A percentile compares a stretch with the other conserved stretches of the same genome.
phyloP scores from a whole-genome alignment of 1,284 basidiomycete genomes.

The Meripilus lineatus region DNA sequence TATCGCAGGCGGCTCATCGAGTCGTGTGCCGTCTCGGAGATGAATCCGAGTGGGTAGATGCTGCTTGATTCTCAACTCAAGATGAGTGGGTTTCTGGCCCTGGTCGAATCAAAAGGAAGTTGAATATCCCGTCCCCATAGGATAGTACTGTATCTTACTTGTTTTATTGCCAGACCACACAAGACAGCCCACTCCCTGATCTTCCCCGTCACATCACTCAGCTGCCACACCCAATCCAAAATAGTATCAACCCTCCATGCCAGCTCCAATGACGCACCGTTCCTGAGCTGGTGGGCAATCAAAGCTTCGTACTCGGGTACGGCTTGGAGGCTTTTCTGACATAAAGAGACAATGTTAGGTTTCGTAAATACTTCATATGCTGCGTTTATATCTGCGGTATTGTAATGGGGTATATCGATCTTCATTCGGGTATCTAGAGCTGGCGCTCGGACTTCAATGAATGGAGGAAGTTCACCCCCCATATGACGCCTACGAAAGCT shows the following conservation, averaged over 20 bases:
- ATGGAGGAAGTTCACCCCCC: constrained; percentile 40
- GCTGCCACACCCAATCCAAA: constrained; percentile 79
- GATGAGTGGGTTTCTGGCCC: constrained; percentile 46
- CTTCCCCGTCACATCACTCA: constrained; percentile 56
- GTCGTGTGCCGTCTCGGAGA: constrained; percentile 46
- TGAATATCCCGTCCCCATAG: not conserved
- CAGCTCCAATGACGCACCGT: constrained; percentile 62
- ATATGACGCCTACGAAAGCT: constrained; percentile 51
- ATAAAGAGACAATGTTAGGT: constrained; percentile 56
- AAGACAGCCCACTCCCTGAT: constrained; percentile 69
- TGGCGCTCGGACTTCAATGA: constrained; percentile 42
- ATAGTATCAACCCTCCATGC: constrained; percentile 71
- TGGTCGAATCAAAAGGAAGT: constrained; percentile 18
- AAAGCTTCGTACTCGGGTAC: constrained; percentile 60
- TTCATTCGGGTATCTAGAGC: constrained; percentile 53
- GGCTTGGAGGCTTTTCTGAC: constrained; percentile 45
- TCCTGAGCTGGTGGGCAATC: constrained; percentile 46
- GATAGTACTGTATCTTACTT: constrained; percentile 37
- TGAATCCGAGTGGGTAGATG: constrained; percentile 58
- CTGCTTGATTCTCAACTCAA: constrained; percentile 69
- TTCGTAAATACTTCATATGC: constrained; percentile 48
- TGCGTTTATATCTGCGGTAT: constrained; percentile 28
- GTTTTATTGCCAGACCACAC: constrained; percentile 65
- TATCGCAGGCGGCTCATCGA: constrained; percentile 69
- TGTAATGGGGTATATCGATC: constrained; percentile 56